phyloP scores from a whole-genome alignment of 2,329 filamentous ascomycete species.

The Cercospora sojina region DNA sequence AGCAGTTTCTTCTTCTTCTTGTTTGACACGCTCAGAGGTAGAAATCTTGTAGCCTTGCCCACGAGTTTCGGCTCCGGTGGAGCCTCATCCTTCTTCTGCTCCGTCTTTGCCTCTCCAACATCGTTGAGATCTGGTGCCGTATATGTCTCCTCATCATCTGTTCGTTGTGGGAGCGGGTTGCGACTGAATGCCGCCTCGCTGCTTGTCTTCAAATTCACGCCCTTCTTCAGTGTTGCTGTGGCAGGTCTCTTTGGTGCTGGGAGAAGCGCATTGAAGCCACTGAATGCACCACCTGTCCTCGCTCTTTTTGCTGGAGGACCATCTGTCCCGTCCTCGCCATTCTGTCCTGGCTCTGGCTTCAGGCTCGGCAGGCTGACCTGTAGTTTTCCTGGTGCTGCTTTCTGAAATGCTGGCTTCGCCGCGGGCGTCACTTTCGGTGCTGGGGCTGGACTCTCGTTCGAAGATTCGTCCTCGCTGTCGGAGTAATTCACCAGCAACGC shows the following conservation, averaged over 20 bases:
- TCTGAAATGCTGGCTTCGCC: constrained; percentile 40
- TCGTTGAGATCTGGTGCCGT: background rate
- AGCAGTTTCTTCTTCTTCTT: constrained; percentile 68
- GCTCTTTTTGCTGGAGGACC: constrained; percentile 70
- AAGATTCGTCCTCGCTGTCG: constrained; percentile 65
- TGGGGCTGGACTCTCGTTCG: constrained; percentile 30
- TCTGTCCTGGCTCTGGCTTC: constrained; percentile 42
- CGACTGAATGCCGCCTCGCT: constrained; percentile 78
- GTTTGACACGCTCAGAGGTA: constrained; percentile 78
- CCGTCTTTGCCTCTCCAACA: constrained; percentile 38
- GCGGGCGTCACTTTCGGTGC: constrained; percentile 29
- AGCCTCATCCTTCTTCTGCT: constrained; percentile 41
- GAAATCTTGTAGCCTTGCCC: constrained; percentile 83
- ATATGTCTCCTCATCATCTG: constrained; percentile 29
- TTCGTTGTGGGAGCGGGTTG: constrained; percentile 51
- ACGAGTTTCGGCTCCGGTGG: constrained; percentile 64
- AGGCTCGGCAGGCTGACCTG: constrained; percentile 70
- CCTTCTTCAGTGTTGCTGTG: constrained; percentile 48
- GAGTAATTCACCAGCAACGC: constrained; percentile 81
- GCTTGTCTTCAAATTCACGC: constrained; percentile 77
- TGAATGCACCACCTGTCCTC: constrained; percentile 65
- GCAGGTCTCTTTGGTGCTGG: constrained; percentile 71
- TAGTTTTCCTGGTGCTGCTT: constrained; percentile 68
- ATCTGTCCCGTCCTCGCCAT: constrained; percentile 42
- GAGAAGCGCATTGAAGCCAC: constrained; percentile 81